A percentile compares a stretch with the other conserved stretches of the same genome.
Conservation (phyloP, 2,329 filamentous ascomycete genomes). For the Rugonectria rugulosa region DNA sequence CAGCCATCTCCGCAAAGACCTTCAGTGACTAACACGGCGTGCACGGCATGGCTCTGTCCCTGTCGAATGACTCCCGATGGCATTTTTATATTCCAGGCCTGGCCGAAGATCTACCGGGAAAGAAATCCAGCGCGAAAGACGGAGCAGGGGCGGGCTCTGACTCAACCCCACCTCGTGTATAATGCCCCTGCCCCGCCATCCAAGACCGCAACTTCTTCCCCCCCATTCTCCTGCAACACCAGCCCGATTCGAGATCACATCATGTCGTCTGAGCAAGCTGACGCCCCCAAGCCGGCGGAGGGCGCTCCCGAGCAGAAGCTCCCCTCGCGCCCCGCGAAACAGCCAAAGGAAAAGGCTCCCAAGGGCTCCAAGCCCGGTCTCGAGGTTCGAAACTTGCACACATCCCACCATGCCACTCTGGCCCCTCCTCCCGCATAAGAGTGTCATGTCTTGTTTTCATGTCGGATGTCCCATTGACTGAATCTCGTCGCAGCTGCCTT, state of each 20-base stretch:
- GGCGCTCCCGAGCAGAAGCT: conserved; percentile 44
- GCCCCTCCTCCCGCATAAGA: conserved; percentile 1
- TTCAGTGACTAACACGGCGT: background rate
- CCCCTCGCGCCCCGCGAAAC: conserved; percentile 47
- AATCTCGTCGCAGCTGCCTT: conserved; percentile 45
- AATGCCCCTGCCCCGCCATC: conserved; percentile 44
- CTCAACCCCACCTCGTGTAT: conserved; percentile 47
- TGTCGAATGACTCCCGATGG: background rate
- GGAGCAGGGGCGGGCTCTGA: conserved; percentile 35
- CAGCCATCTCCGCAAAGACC: background rate
- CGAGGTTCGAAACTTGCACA: conserved; percentile 46
- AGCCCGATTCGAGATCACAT: conserved; percentile 25
- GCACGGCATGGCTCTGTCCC: background rate
- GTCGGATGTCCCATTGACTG: conserved; percentile 26
- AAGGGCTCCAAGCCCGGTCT: conserved; percentile 68
- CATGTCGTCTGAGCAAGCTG: conserved; percentile 50
- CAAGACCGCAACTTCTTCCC: conserved; percentile 38
- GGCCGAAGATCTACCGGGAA: conserved; percentile 38
- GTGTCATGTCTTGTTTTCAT: too few relatives aligned
- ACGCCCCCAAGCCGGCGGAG: conserved; percentile 44
- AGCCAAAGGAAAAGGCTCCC: conserved; percentile 45
- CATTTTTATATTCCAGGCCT: background rate
- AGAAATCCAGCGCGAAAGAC: background rate
- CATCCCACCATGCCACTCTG: conserved; percentile 40
- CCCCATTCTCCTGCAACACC: conserved; percentile 32